Base-by-base conservation (phyloP, 148 eudicot genomes). In the Spergularia marina region DNA sequence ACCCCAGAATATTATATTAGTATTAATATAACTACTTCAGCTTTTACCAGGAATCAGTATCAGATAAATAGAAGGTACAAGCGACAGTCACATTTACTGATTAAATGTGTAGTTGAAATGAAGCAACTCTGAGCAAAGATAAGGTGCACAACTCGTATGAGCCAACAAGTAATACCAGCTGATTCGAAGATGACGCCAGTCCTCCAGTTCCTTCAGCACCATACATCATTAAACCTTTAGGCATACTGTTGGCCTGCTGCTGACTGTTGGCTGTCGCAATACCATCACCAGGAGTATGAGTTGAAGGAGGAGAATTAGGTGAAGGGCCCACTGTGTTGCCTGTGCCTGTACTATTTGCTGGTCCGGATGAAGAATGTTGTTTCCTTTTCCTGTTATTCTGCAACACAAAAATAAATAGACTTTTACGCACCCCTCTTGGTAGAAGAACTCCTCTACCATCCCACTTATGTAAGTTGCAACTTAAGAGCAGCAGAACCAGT, bases 261-360 rank as follows among this genome's bases (percentile, higher is more conserved):
- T 90, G 47, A 80, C 91, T 86, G 76, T 82, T 92, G 73, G 87
- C 82, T 0, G 91, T 79, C 52, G 88, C 88, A 74, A 89, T 87
- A 49, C 96, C 99, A 79, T 95, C 97, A 71, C 97, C 99, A 75
- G 97, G 92, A 23, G 99, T 95, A 80, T 95, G 96, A 72, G 97
- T 88, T 79, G 99, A 95, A 78, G 91, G 85, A 76, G 97, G 97
- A 70, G 99, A 89, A 87, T 85, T 91, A 54, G 99, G 98, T 39
- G 97, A 92, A 73, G 99, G 98, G 61, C 93, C 97, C 40, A 84
- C 97, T 10, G 99, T 95, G 79, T 92, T 95, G 78, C 94, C 99
- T 3, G 99, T 95, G 74, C 99, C 98, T n/a, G 97, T 88, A 83
- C 97, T 95, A 64, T 95, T 95, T 74, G 99, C 99, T 75, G 97